Percentiles rank a stretch among this genome's conserved stretches.
Conservation (phyloP, 495 filamentous ascomycete genomes). For the Tuber borchii region DNA sequence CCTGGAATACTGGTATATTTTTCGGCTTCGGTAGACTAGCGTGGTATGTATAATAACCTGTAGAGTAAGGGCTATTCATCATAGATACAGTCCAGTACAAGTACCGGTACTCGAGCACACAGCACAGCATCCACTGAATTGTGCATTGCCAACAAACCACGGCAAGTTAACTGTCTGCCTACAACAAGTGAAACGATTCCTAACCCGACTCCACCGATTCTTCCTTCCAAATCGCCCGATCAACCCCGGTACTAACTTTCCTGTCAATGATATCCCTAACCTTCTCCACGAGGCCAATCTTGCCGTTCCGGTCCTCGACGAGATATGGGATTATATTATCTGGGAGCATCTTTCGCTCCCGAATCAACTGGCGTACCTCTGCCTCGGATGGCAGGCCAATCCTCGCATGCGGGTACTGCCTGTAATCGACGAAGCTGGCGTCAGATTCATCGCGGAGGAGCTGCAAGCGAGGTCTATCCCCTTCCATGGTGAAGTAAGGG, state of each 20-base stretch:
- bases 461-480: constrained; percentile 45
- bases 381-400: constrained; percentile 68
- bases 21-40: no score
- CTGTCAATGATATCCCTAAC: constrained; percentile 54
- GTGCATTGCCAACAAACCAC: neutral
- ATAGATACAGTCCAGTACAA: neutral
- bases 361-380: constrained; percentile 57
- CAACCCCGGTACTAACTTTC: constrained; percentile 45
- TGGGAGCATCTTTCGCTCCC: constrained; percentile 40
- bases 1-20: neutral
- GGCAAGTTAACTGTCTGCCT: neutral
- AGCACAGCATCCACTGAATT: neutral
- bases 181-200: neutral
- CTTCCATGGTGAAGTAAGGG: constrained; percentile 55
- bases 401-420: constrained; percentile 59
- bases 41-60: no score
- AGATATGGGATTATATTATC: constrained; percentile 50
- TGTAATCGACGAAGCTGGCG: constrained; percentile 48
- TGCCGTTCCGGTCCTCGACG: constrained; percentile 45
- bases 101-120: no score
- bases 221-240: constrained; percentile 37
- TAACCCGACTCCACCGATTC: neutral
- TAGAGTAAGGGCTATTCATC: no score
- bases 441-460: constrained; percentile 48
- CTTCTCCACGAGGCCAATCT: constrained; percentile 54